Conservation (phyloP, 116 monocot genomes). For the Thalassia testudinum region DNA sequence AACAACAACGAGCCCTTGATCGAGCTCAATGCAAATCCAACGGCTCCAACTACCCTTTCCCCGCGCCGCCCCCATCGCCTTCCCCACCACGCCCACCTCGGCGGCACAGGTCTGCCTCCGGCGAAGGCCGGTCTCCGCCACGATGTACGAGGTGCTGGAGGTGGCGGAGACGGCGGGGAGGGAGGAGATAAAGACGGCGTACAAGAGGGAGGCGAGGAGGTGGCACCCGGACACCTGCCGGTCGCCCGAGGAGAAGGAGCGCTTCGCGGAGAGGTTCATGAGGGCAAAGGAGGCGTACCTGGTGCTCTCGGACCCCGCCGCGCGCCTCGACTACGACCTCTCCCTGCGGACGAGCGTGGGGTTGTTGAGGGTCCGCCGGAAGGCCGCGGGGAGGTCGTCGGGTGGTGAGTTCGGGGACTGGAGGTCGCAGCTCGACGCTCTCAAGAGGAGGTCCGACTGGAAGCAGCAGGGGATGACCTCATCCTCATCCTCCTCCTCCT, state of each 20-base stretch:
- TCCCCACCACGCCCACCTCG: not conserved
- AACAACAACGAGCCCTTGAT: no score
- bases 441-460: conserved; percentile 1
- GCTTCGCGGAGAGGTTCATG: conserved; percentile 11
- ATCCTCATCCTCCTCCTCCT: no score
- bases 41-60: no score
- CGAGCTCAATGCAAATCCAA: no score
- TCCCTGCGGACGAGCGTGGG: not conserved
- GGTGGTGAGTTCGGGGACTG: conserved; percentile 7
- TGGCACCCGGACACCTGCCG: conserved; percentile 17
- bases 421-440: conserved; percentile 13
- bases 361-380: not conserved
- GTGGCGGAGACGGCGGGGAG: conserved; percentile 3
- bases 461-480: not conserved
- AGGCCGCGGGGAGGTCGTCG: not conserved
- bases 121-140: not conserved
- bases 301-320: conserved; percentile 14
- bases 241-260: not conserved
- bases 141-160: conserved; percentile 10
- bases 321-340: conserved; percentile 12
- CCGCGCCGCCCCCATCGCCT: not conserved
- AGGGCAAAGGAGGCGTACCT: conserved; percentile 6
- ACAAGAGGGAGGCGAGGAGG: conserved; percentile 4
- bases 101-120: no score
- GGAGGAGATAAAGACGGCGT: conserved; percentile 11